These are phyloP conservation scores for Harringtonia aguacate DNA, from an alignment of 2,329 filamentous ascomycete genomes.

Conservation along the genomic window DNA sequence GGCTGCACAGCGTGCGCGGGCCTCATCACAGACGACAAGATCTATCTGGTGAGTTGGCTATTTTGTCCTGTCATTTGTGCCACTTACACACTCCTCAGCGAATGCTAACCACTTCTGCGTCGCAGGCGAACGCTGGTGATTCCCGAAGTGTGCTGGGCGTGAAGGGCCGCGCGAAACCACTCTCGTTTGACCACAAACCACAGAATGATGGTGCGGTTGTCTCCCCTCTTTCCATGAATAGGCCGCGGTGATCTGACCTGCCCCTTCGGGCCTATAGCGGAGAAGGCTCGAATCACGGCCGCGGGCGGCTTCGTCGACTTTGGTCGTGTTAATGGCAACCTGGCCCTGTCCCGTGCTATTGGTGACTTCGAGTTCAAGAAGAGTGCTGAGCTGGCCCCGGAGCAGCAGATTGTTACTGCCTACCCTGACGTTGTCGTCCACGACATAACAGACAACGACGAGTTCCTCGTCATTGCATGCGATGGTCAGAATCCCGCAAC, in stretches of 20 bases:
- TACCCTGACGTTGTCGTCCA: conserved; percentile 91
- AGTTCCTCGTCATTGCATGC: conserved; percentile 88
- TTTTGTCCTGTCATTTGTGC: no score
- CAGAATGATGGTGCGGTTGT: conserved; percentile 74
- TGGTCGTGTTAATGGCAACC: conserved; percentile 94
- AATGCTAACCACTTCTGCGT: neutral
- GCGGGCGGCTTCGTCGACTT: conserved; percentile 98
- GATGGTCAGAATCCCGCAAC: conserved; percentile 55
- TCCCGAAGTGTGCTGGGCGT: conserved; percentile 91
- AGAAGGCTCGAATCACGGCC: conserved; percentile 91
- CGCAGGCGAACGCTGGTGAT: conserved; percentile 89
- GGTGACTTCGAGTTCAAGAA: conserved; percentile 99
- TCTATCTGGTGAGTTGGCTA: conserved; percentile 77
- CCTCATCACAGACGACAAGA: conserved; percentile 80
- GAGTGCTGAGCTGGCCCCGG: conserved; percentile 90
- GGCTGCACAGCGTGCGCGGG: conserved; percentile 93
- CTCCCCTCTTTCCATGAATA: neutral
- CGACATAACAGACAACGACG: conserved; percentile 84
- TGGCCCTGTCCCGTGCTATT: conserved; percentile 91
- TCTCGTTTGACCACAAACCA: conserved; percentile 99
- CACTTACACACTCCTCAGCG: neutral
- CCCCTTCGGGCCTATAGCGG: conserved; percentile 45
- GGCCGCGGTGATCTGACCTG: no score
- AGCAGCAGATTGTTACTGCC: conserved; percentile 96
- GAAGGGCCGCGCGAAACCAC: conserved; percentile 91